Percentiles rank a stretch among this genome's conserved stretches.
Conservation (phyloP, 768 basidiomycete genomes). For the Leccinum rimulosum region DNA sequence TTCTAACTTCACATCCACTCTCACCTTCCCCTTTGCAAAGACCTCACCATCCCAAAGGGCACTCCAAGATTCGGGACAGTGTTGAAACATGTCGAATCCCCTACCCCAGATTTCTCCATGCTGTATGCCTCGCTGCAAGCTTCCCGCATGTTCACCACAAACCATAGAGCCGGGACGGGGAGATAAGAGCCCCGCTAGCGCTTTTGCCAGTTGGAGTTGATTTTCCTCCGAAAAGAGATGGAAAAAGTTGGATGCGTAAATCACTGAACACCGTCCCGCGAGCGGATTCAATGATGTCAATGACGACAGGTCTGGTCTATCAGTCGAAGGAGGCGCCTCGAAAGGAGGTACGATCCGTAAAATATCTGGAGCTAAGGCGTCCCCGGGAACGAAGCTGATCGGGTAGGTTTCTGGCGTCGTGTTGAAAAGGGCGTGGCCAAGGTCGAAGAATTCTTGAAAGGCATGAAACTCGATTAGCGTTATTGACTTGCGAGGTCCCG, state of each 20-base stretch:
- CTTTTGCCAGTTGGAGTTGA: conserved; percentile 28
- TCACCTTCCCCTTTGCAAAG: conserved; percentile 24
- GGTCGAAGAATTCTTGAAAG: conserved; percentile 49
- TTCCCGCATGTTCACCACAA: conserved; percentile 28
- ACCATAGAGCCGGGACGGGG: conserved; percentile 31
- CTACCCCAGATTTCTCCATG: background rate
- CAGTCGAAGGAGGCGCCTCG: conserved; percentile 21
- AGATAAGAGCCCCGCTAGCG: conserved; percentile 29
- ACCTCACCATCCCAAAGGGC: conserved; percentile 39
- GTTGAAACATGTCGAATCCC: conserved; percentile 24
- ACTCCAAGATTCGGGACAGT: conserved; percentile 35
- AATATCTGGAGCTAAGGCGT: conserved; percentile 47
- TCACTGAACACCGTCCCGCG: conserved; percentile 46
- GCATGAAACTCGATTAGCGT: background rate
- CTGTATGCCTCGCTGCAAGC: background rate
- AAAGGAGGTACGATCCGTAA: conserved; percentile 36
- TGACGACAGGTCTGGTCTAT: conserved; percentile 28
- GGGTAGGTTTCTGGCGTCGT: conserved; percentile 53
- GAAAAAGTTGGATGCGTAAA: conserved; percentile 52
- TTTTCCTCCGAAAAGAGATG: conserved; percentile 32
- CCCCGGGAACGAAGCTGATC: conserved; percentile 50
- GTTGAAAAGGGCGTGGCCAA: conserved; percentile 61
- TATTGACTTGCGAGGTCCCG: background rate
- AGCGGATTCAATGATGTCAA: conserved; percentile 47
- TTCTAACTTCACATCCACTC: conserved; percentile 1